Evolutionary conservation across 2,329 filamentous ascomycete genomes (phyloP).

Genomic region (Monosporascus sp.): DNA sequence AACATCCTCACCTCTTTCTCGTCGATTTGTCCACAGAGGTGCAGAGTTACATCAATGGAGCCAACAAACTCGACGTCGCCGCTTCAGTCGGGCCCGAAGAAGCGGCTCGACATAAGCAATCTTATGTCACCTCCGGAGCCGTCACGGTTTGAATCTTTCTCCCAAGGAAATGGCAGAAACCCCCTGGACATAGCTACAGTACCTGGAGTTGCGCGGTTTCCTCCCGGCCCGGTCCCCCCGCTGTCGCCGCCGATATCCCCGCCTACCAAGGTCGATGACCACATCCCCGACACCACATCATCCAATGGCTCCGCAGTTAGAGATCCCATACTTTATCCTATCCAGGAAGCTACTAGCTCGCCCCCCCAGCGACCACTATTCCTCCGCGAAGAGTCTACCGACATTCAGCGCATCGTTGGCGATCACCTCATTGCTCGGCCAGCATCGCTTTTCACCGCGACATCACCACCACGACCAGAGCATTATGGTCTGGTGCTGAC

Average conservation of each 20-base stretch:
- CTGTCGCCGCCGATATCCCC: conserved; percentile 57
- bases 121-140: conserved; percentile 59
- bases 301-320: conserved; percentile 30
- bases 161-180: conserved; percentile 21
- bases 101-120: conserved; percentile 44
- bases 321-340: conserved; percentile 56
- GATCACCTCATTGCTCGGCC: conserved; percentile 43
- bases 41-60: conserved; percentile 8
- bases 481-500: conserved; percentile 50
- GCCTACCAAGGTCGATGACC: conserved; percentile 35
- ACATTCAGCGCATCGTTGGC: conserved; percentile 43
- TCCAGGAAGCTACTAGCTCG: conserved; percentile 35
- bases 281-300: conserved; percentile 19
- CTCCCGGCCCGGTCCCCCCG: conserved; percentile 34
- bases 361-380: conserved; percentile 48
- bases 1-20: background rate
- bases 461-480: conserved; percentile 43
- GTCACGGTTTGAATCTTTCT: conserved; percentile 49
- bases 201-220: conserved; percentile 26
- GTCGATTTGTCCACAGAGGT: too few species aligned
- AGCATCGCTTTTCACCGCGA: conserved; percentile 35
- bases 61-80: conserved; percentile 9
- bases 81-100: conserved; percentile 27
- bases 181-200: conserved; percentile 16
- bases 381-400: conserved; percentile 33